phyloP scores from a whole-genome alignment of 768 basidiomycete genomes.

The Ramaria rubella region DNA sequence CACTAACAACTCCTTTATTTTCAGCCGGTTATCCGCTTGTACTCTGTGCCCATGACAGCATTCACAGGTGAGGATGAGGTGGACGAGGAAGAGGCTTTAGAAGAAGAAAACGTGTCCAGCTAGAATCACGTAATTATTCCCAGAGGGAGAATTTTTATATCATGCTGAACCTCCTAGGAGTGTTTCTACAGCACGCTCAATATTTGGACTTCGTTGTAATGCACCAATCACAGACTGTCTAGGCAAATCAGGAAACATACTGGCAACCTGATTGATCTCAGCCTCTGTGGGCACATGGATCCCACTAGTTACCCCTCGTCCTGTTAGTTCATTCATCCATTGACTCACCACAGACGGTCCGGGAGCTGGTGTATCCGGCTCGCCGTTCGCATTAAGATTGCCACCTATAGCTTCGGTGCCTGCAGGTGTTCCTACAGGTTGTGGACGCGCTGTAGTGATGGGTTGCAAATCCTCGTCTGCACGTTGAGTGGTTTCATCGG shows the following conservation, averaged over 20 bases:
- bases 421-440: slow-evolving; percentile 18
- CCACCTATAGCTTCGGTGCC: slow-evolving; percentile 19
- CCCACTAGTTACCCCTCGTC: slow-evolving; percentile 46
- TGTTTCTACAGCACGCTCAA: slow-evolving; percentile 78
- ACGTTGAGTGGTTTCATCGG: slow-evolving; percentile 37
- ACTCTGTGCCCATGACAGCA: slow-evolving; percentile 82
- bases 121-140: slow-evolving; percentile 14
- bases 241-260: slow-evolving; percentile 79
- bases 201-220: slow-evolving; percentile 74
- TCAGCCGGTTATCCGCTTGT: slow-evolving; percentile 90
- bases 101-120: slow-evolving; percentile 33
- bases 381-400: slow-evolving; percentile 24
- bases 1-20: slow-evolving; percentile 11
- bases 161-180: slow-evolving; percentile 38
- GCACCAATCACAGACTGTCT: slow-evolving; percentile 69
- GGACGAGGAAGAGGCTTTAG: slow-evolving; percentile 38
- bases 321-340: slow-evolving; percentile 77
- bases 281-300: slow-evolving; percentile 66
- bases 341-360: slow-evolving; percentile 55
- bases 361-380: slow-evolving; percentile 10
- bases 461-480: slow-evolving; percentile 46
- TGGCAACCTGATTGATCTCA: slow-evolving; percentile 66
- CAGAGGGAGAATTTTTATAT: background rate
- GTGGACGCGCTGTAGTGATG: slow-evolving; percentile 52
- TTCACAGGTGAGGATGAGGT: slow-evolving; percentile 79